Base-by-base conservation (phyloP, 805 yeast genomes). In the Pichia nakasei region DNA sequence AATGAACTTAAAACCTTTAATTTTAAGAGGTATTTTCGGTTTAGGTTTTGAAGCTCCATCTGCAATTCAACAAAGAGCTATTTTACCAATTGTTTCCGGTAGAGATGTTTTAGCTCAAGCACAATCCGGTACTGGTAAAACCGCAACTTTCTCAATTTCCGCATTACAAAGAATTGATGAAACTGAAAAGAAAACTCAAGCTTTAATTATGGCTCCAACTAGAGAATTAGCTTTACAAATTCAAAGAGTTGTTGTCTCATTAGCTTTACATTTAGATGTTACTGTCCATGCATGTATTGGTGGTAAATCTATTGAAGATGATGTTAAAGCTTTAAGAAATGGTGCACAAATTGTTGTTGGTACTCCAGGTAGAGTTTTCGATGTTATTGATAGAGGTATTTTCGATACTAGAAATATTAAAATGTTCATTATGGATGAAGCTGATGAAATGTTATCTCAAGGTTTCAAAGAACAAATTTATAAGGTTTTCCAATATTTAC, bases 61-160 rank as follows among this genome's bases (percentile, higher is more conserved):
- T 44, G 93, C 97, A 45, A 93, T 93, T 70, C 98, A 93, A 72
- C 89, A 88, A 62, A 80, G 98, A 67, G 98, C 97, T 51, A 93
- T 93, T 56, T 72, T 84, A 68, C 98, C 95, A 65, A 89, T 93
- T 66, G 83, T 88, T 57, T 82, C 80, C 60, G 96, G 96, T 45
- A 81, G 88, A 66, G 98, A 93, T 67, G 94, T 89, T 43, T 79
- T 93, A 51, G 98, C 98, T 48, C 98, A 93, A 71, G 97, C 98
- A 47, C 98, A 93, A 70, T 87, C 96, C 32, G 98, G 98, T 68
- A 93, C 98, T 40, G 98, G 98, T 69, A 93, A 93, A 72, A 93
- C 98, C 24, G 98, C 97, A 52, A 93, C 98, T 39, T 93, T 93
- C 73, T 76, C 97, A 51, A 91, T 93, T 53, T 91, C 96, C 22